Evolutionary conservation across 2,329 filamentous ascomycete genomes (phyloP).

Genomic region (Fusarium lyarnte): DNA sequence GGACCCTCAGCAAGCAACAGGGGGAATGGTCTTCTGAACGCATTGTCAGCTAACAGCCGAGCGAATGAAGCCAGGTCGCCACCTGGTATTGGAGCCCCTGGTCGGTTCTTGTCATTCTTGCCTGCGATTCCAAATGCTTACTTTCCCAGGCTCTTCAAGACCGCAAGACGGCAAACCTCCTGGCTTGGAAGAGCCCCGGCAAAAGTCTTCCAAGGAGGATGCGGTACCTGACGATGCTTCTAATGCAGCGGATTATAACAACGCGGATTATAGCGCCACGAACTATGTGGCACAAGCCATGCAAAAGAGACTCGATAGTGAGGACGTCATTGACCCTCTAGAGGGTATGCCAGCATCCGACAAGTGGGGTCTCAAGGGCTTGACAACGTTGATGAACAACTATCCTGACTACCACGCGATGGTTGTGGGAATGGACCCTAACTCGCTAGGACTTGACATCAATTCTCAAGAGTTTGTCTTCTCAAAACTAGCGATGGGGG

Average conservation of each 20-base stretch:
- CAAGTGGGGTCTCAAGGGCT: conserved; percentile 72
- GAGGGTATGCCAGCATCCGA: conserved; percentile 70
- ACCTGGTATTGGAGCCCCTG: conserved; percentile 52
- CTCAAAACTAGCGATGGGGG: background rate
- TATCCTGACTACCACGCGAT: conserved; percentile 71
- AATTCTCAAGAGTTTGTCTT: conserved; percentile 65
- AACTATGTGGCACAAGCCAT: background rate
- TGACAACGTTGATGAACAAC: conserved; percentile 71
- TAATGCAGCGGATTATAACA: conserved; percentile 59
- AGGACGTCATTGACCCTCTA: conserved; percentile 65
- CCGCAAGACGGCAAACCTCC: conserved; percentile 56
- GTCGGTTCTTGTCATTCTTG: conserved; percentile 36
- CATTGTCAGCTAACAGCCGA: conserved; percentile 68
- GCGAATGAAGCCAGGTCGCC: conserved; percentile 61
- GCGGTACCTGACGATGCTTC: conserved; percentile 51
- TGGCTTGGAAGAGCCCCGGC: conserved; percentile 54
- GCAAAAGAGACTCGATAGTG: conserved; percentile 47
- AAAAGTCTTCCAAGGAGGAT: conserved; percentile 57
- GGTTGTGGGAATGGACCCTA: conserved; percentile 68
- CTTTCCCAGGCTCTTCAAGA: conserved; percentile 47
- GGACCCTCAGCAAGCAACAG: conserved; percentile 54
- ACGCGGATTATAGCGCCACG: conserved; percentile 33
- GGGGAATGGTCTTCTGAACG: conserved; percentile 71
- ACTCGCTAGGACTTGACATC: conserved; percentile 66
- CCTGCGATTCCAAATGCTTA: conserved; percentile 33